A percentile compares a stretch with the other conserved stretches of the same genome.
These are phyloP conservation scores for Arthromyces matolae DNA, from an alignment of 768 basidiomycete species.

Conservation along the genomic window DNA sequence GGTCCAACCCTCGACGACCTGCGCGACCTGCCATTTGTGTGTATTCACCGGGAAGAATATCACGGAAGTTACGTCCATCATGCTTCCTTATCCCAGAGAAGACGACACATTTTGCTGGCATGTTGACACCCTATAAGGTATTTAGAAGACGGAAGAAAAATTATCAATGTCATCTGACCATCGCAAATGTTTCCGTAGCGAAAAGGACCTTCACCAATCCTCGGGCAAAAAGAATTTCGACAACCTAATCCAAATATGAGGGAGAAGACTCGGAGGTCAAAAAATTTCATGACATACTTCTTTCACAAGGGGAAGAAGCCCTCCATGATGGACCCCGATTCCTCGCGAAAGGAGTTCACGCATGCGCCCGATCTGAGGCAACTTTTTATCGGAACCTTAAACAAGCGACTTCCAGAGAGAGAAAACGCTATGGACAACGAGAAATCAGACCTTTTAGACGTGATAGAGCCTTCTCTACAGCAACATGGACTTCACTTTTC, in stretches of 20 bases:
- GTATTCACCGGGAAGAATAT: constrained; percentile 88
- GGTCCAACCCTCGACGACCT: constrained; percentile 90
- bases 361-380: constrained; percentile 93
- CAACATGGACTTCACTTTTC: constrained; percentile 95
- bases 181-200: constrained; percentile 98
- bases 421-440: constrained; percentile 2
- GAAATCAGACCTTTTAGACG: constrained; percentile 68
- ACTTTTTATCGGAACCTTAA: constrained; percentile 81
- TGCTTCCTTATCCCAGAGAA: constrained; percentile 95
- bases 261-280: constrained; percentile 1
- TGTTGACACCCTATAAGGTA: constrained; percentile 84
- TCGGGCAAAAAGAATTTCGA: constrained; percentile 93
- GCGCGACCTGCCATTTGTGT: constrained; percentile 99
- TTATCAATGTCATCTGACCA: constrained; percentile 54
- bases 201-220: constrained; percentile 96
- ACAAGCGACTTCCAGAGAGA: constrained; percentile 9
- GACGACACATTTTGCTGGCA: constrained; percentile 97
- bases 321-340: constrained; percentile 97
- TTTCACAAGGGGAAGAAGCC: constrained; percentile 93
- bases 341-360: constrained; percentile 86
- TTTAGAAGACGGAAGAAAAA: background rate
- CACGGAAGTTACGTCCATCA: constrained; percentile 89
- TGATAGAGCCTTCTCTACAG: constrained; percentile 87
- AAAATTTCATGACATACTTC: constrained; percentile 51
- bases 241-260: constrained; percentile 52